phyloP scores from a whole-genome alignment of 306 rosid genomes.

The Vicia villosa region DNA sequence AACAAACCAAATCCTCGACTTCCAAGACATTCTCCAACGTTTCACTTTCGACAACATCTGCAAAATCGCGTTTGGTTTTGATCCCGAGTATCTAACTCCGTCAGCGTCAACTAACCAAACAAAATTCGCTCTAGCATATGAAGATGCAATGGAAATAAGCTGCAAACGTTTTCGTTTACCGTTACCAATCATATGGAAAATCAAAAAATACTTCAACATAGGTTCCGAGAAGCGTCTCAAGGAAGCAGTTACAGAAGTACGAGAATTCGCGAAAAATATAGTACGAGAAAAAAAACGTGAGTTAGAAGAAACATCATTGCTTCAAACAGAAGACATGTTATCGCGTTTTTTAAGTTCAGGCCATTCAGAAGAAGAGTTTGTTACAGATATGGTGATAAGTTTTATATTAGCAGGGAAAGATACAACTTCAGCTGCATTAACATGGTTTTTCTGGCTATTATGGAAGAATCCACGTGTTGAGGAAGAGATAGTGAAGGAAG shows the following conservation, averaged over 20 bases:
- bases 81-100: slow-evolving; percentile 55
- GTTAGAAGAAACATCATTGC: slow-evolving; percentile 32
- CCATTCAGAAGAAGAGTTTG: slow-evolving; percentile 57
- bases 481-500: slow-evolving; percentile 48
- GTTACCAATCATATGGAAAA: slow-evolving; percentile 49
- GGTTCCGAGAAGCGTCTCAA: slow-evolving; percentile 59
- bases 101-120: slow-evolving; percentile 47
- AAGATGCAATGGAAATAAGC: slow-evolving; percentile 47
- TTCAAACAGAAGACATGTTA: slow-evolving; percentile 53
- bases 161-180: slow-evolving; percentile 37
- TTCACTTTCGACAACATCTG: slow-evolving; percentile 77
- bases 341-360: slow-evolving; percentile 59
- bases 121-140: slow-evolving; percentile 58
- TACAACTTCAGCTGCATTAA: slow-evolving; percentile 61
- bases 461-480: slow-evolving; percentile 55
- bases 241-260: slow-evolving; percentile 42
- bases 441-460: slow-evolving; percentile 77
- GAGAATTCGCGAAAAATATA: slow-evolving; percentile 45
- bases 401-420: slow-evolving; percentile 69
- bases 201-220: slow-evolving; percentile 44
- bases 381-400: slow-evolving; percentile 69
- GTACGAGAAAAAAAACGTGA: slow-evolving; percentile 57
- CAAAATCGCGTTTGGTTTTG: slow-evolving; percentile 68
- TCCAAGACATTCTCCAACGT: slow-evolving; percentile 74
- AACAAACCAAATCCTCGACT: slow-evolving; percentile 41